Evolutionary conservation across 1,284 basidiomycete species (phyloP).

Genomic region (Trichosporon faecale): DNA sequence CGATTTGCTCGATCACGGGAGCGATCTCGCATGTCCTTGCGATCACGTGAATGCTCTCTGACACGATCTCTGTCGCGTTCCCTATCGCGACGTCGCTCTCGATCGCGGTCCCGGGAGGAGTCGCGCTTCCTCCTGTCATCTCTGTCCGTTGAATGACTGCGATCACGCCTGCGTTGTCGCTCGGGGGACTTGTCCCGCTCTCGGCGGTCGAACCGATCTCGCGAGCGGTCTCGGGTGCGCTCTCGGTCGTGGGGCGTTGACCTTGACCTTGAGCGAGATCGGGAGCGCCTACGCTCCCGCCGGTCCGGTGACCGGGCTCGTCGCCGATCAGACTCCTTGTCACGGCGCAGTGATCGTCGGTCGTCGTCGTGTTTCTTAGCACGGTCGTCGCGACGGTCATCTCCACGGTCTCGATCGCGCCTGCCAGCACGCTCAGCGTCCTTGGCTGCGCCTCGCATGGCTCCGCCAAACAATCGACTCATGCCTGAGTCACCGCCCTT

Average conservation of each 20-base stretch:
- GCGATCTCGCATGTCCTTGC: neutral
- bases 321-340: neutral
- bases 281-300: neutral
- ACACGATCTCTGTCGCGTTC: neutral
- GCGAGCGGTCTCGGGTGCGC: neutral
- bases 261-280: neutral
- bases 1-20: neutral
- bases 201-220: neutral
- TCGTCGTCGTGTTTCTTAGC: conserved; percentile 15
- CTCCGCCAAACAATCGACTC: conserved; percentile 43
- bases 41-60: neutral
- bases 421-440: conserved; percentile 54
- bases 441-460: conserved; percentile 25
- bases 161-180: neutral
- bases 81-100: conserved; percentile 22
- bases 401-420: conserved; percentile 11
- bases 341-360: neutral
- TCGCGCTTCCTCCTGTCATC: neutral
- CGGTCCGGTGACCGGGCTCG: neutral
- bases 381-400: neutral
- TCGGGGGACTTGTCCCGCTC: neutral
- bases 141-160: neutral
- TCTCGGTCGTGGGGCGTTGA: neutral
- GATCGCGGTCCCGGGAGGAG: neutral
- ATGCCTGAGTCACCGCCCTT: conserved; percentile 7